Percentiles rank a stretch among this genome's conserved stretches.
Conservation (phyloP, 2,329 filamentous ascomycete genomes). For the Ophiostoma fasciatum region DNA sequence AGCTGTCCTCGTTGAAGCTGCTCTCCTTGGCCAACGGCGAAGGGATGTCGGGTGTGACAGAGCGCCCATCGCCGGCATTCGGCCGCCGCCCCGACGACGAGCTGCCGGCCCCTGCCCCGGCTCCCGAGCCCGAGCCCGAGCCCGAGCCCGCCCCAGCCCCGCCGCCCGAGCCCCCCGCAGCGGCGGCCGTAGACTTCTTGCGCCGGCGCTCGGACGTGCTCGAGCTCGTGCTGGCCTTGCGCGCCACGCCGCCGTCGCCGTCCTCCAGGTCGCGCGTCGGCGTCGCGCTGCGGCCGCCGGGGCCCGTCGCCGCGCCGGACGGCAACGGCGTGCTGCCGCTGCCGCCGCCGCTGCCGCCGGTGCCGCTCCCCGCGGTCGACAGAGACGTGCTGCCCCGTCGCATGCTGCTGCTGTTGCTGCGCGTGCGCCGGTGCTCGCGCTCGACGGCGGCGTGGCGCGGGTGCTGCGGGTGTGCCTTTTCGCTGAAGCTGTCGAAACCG, state of each 20-base stretch:
- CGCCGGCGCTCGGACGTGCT: constrained; percentile 34
- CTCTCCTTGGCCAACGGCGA: constrained; percentile 38
- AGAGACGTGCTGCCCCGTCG: constrained; percentile 33
- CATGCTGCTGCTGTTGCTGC: constrained; percentile 37
- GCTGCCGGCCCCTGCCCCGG: too few relatives aligned
- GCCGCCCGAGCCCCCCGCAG: constrained; percentile 23
- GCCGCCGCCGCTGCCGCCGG: constrained; percentile 26
- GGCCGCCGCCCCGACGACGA: constrained; percentile 20
- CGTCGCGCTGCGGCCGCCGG: background rate
- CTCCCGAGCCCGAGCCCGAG: too few relatives aligned
- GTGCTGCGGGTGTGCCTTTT: constrained; percentile 25
- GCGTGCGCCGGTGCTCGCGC: constrained; percentile 31
- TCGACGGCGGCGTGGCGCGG: constrained; percentile 28
- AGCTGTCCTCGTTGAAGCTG: too few relatives aligned
- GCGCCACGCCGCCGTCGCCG: constrained; percentile 19
- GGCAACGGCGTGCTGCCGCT: constrained; percentile 18
- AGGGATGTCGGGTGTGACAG: constrained; percentile 38
- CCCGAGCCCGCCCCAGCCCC: constrained; percentile 15
- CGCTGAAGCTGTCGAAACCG: too few relatives aligned
- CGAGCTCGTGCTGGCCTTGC: constrained; percentile 33
- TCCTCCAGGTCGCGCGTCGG: constrained; percentile 31
- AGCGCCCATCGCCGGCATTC: constrained; percentile 30
- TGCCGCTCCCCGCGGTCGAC: too few relatives aligned
- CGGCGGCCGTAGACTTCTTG: constrained; percentile 24
- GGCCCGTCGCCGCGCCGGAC: background rate